Evolutionary conservation across 1,139 yeast genomes (phyloP), one percentile per base, ranked within the genome.

Genomic region (Sugiyamaella paludigena): DNA sequence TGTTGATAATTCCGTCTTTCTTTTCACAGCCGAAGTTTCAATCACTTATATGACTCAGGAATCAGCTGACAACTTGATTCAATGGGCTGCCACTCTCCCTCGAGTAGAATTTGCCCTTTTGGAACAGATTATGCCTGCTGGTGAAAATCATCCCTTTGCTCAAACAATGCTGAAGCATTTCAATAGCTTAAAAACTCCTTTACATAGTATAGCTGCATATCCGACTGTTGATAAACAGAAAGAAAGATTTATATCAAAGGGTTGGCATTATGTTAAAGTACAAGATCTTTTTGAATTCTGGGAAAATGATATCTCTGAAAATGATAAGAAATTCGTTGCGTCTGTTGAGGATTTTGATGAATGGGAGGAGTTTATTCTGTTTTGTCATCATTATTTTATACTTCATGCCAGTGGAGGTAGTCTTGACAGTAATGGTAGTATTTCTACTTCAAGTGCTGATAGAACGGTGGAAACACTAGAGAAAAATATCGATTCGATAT

Each of bases 1-100:
- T 19, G 59, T 65, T 37, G 61, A 64, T 1, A 58, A 69, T 19
- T 63, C 76, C 2, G 64, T 78, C 5, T 78, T 77, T 45, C 73
- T 85, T 9, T 87, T 84, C 58, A 75, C 87, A 37, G 94, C 95
- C 0, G 95, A 87, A 63, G 95, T 87, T 2, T 85, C 95, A 0
- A 68, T 87, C 49, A 91, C 94, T 0, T 87, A 87, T 62, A 87
- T 87, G 94, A 74, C 77, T 36, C 83, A 84, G 5, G 72, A 74
- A 31, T 75, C 75, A 51, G 88, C 95, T n/a, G 83, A 87, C 61
- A 74, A 75, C 4, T 76, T 87, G 16, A 81, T 87, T 42, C 64
- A 70, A 34, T 70, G 75, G 57, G 73, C 83, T 1, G 73, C 83
- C 3, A 52, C 58, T 3, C 68, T 79, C 7, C 69, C 75, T 0